phyloP scores from a whole-genome alignment of 495 filamentous ascomycete species.

The Podospora bellae-mahoneyi region DNA sequence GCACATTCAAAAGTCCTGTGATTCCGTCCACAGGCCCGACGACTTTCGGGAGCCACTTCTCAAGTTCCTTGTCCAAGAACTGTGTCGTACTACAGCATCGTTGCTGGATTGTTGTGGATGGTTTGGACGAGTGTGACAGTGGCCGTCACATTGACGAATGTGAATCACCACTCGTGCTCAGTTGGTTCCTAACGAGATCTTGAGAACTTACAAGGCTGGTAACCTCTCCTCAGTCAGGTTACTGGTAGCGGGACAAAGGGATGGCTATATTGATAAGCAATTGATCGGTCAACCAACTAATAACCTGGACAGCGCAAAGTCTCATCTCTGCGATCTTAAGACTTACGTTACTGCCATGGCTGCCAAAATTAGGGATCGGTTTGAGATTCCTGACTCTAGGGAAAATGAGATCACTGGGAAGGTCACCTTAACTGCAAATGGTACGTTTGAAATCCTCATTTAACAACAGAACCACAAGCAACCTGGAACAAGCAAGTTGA shows the following conservation, averaged over 20 bases:
- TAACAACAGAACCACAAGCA: too few relatives aligned
- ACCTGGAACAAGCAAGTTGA: too few relatives aligned
- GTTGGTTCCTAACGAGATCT: background rate
- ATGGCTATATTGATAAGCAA: background rate
- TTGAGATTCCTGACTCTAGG: background rate
- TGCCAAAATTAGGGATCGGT: background rate
- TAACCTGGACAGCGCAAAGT: background rate
- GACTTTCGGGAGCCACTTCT: background rate
- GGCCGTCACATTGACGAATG: background rate
- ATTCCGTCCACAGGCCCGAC: background rate
- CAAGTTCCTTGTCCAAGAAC: background rate
- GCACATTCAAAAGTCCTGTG: background rate
- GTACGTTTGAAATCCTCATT: background rate
- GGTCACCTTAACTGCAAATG: background rate
- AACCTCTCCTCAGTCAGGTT: background rate
- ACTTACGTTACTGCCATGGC: background rate
- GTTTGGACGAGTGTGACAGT: constrained; percentile 1
- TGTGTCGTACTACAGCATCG: background rate
- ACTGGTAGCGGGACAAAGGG: constrained; percentile 1
- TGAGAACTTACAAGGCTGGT: background rate
- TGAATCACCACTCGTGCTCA: background rate
- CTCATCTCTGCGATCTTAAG: background rate
- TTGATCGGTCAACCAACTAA: background rate
- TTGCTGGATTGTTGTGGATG: constrained; percentile 6
- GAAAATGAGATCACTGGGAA: background rate